Evolutionary conservation across 1,284 basidiomycete species (phyloP).

Genomic region (Golubevia pallescens): DNA sequence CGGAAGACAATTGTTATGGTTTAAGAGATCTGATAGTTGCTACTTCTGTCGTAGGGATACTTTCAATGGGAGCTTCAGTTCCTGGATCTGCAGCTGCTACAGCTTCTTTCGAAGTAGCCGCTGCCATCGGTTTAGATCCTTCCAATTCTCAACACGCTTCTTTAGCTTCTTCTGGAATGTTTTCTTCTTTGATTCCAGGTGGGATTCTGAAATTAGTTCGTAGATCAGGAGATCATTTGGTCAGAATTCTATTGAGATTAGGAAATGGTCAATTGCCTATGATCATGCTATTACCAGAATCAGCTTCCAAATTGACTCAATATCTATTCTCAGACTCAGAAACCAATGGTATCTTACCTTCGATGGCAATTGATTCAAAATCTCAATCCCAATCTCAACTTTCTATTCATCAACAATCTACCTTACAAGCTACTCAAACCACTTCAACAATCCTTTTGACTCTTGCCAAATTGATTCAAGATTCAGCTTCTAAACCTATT

Average conservation of each 20-base stretch:
- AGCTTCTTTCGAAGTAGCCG: conserved; percentile 32
- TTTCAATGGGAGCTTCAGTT: conserved; percentile 43
- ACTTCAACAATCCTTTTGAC: conserved; percentile 70
- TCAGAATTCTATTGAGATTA: conserved; percentile 33
- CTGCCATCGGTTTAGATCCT: conserved; percentile 39
- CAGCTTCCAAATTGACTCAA: conserved; percentile 26
- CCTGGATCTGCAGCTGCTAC: conserved; percentile 31
- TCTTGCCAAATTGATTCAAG: conserved; percentile 71
- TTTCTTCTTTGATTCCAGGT: conserved; percentile 31
- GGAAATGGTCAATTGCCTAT: conserved; percentile 42
- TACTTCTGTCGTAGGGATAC: conserved; percentile 42
- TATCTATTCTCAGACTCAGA: conserved; percentile 46
- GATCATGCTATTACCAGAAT: conserved; percentile 46
- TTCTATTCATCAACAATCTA: no score
- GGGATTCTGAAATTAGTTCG: conserved; percentile 48
- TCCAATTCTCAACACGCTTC: conserved; percentile 26
- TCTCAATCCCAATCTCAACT: no score
- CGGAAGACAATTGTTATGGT: conserved; percentile 22
- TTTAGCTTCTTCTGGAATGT: conserved; percentile 30
- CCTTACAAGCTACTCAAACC: no score
- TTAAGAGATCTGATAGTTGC: conserved; percentile 52
- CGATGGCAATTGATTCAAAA: no score
- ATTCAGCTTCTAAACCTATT: conserved; percentile 52
- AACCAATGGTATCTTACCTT: conserved; percentile 35
- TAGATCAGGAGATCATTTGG: conserved; percentile 32